phyloP scores from a whole-genome alignment of 1,284 basidiomycete species.

The Boletus nobilissimus region DNA sequence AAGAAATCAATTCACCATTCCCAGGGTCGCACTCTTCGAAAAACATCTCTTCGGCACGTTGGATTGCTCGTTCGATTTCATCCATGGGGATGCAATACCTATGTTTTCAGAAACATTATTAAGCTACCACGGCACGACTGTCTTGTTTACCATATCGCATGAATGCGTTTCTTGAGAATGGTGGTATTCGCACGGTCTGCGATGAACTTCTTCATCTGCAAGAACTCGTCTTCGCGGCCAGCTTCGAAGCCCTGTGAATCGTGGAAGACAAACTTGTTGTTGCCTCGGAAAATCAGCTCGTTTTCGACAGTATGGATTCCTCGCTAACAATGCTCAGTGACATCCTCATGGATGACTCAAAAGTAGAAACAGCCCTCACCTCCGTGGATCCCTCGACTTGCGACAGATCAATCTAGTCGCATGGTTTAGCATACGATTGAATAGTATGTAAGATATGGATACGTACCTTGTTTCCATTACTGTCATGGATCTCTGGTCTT shows the following conservation, averaged over 20 bases:
- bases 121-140: accelerated
- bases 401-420: not conserved
- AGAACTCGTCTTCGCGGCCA: not conserved
- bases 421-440: not conserved
- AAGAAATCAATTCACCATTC: not conserved
- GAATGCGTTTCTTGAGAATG: slow-evolving; percentile 1
- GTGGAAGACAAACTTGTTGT: slow-evolving; percentile 1
- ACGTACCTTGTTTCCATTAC: slow-evolving; percentile 2
- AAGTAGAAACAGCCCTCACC: not conserved
- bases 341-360: not conserved
- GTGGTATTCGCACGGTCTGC: not conserved
- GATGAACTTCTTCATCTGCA: not conserved
- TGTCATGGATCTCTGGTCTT: slow-evolving; percentile 17
- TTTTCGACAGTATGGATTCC: slow-evolving; percentile 2
- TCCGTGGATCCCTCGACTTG: not conserved
- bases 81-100: slow-evolving; percentile 19
- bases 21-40: slow-evolving; percentile 1
- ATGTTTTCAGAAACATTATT: not conserved
- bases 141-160: not conserved
- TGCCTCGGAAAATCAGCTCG: not conserved
- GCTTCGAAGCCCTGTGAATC: slow-evolving; percentile 8
- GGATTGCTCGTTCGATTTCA: not conserved
- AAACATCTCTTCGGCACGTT: not conserved
- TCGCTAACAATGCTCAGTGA: not conserved
- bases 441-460: not conserved